phyloP scores from a whole-genome alignment of 495 filamentous ascomycete species.

The Penicillium turbatum region DNA sequence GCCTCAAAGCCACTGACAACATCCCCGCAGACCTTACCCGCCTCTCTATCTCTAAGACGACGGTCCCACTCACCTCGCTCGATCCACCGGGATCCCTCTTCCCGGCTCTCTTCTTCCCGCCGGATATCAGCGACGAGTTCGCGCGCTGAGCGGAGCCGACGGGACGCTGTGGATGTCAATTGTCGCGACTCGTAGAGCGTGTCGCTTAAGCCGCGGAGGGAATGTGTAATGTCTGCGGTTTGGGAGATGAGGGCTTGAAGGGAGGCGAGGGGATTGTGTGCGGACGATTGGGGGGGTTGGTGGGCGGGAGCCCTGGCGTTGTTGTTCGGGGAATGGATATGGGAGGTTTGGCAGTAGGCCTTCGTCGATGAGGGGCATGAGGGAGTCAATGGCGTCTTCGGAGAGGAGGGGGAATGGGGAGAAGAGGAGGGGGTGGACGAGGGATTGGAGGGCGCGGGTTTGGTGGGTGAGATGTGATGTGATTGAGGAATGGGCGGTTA shows the following conservation, averaged over 20 bases:
- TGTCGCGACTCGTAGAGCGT: constrained; percentile 93
- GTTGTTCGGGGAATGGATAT: constrained; percentile 49
- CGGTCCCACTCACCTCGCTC: constrained; percentile 76
- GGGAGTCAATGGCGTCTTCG: constrained; percentile 61
- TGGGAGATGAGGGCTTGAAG: constrained; percentile 51
- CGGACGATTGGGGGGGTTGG: constrained; percentile 28
- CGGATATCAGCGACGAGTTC: constrained; percentile 80
- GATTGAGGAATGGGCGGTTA: constrained; percentile 81
- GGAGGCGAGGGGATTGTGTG: constrained; percentile 46
- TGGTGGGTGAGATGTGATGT: constrained; percentile 81
- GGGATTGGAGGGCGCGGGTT: constrained; percentile 73
- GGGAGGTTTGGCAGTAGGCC: constrained; percentile 46
- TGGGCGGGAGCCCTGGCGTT: constrained; percentile 44
- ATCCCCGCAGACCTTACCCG: constrained; percentile 71
- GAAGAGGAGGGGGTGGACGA: constrained; percentile 64
- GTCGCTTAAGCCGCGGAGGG: constrained; percentile 82
- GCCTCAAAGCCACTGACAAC: constrained; percentile 90
- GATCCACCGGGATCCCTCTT: constrained; percentile 78
- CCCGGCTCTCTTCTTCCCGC: constrained; percentile 72
- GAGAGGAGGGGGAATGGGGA: constrained; percentile 52
- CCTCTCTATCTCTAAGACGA: constrained; percentile 67
- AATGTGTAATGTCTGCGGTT: constrained; percentile 72
- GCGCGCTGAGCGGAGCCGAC: constrained; percentile 67
- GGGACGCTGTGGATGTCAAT: constrained; percentile 70
- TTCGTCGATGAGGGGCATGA: constrained; percentile 62